Base-by-base conservation (phyloP, 345 rosid genomes). In the Leavenworthia alabamica region DNA sequence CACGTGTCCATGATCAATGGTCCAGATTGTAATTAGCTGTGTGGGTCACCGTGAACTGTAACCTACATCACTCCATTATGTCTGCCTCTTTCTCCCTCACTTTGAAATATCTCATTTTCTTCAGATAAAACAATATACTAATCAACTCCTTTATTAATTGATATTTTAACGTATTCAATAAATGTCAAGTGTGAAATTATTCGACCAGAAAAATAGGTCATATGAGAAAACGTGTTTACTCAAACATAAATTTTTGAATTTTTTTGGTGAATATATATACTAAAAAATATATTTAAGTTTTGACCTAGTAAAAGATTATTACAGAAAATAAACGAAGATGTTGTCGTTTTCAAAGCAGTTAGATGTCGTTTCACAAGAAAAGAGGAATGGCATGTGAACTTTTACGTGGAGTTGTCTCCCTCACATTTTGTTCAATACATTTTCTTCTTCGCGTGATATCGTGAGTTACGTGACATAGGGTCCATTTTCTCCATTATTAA, bases 291-390 rank as follows among this genome's bases (percentile, higher is more conserved):
- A 35, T 61, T 62, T 24, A 33, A 35, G 57, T 62, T 37, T 37
- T 28, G 47, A 62, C 43, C 2, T 11, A 22, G 13, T 12, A 12
- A 12, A n/a, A 20, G 7, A 52, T 7, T 10, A 5, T 22, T 55
- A 31, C n/a, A 43, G 7, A 44, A 5, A 32, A 22, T 20, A n/a
- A 35, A 13, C 1, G 36, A 55, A 33, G 52, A 19, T 35, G 17
- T 15, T 6, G 56, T 60, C 62, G 56, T 62, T 70, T 70, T 62
- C 68, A 29, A 15, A 62, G 68, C 74, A 62, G 74, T 62, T 62
- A 45, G 50, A 62, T 43, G 69, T 62, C 64, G 74, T 70, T 70
- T 62, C 47, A 31, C 12, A 62, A 37, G 64, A 58, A 40, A 62
- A 36, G 39, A n/a, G n/a, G n/a, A n/a, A n/a, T n/a, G n/a, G n/a